These are phyloP conservation scores for Fraxinus latifolia DNA, from an alignment of 305 asterid genomes.

Conservation along the genomic window DNA sequence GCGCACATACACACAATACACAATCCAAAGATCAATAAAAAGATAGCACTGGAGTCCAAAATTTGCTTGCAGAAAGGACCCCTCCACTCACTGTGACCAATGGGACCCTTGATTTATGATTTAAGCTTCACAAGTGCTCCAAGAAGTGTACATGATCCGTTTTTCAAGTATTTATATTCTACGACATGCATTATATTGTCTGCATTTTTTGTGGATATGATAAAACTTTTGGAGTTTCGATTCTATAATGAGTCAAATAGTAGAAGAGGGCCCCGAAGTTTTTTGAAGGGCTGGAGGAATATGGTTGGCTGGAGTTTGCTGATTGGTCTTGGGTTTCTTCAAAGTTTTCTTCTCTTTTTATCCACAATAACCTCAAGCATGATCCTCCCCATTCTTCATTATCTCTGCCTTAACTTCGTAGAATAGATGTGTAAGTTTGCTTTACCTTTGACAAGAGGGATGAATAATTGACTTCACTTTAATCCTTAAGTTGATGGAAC, in stretches of 20 bases:
- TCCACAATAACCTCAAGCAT: not conserved
- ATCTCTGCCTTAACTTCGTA: not conserved
- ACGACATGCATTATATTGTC: constrained; percentile 1
- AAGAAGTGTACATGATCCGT: not conserved
- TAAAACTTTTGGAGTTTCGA: not conserved
- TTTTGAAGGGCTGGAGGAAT: not conserved
- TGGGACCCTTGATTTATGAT: not conserved
- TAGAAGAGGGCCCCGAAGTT: not conserved
- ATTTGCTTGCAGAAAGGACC: not conserved
- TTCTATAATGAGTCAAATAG: not conserved
- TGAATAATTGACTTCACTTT: not conserved
- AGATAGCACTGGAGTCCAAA: not conserved
- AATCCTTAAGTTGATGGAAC: not conserved
- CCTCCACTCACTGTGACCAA: constrained; percentile 6
- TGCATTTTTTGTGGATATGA: constrained; percentile 6
- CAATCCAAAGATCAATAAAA: not conserved
- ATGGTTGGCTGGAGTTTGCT: not conserved
- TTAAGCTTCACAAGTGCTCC: not conserved
- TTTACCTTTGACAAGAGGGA: not conserved
- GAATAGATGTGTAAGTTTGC: not conserved
- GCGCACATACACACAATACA: not conserved
- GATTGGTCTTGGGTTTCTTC: not conserved
- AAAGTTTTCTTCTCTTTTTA: not conserved
- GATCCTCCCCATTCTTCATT: not conserved
- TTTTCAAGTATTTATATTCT: not conserved